Evolutionary conservation across 2,329 filamentous ascomycete species (phyloP), one percentile per base, ranked within the genome.

Genomic region (Keithomyces neogunnii): DNA sequence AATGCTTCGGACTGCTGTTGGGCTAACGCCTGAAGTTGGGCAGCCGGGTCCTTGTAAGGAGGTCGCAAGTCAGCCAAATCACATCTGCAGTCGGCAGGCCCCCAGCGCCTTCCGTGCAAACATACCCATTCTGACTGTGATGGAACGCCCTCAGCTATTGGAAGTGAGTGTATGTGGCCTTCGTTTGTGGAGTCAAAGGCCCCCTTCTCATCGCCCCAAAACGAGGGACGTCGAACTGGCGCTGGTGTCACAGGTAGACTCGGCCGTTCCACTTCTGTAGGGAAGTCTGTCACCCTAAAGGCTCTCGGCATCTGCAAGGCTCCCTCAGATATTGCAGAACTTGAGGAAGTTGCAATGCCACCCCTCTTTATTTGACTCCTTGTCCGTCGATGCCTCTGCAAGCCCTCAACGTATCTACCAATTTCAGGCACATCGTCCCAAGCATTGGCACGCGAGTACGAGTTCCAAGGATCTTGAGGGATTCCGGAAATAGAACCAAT

Each of bases 381-480:
- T 29, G 55, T 59, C 45, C 72, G 70, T 47, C 69, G 71, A 62
- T 81, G 77, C 65, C 84, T 82, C 60, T 86, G 83, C 51, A 95
- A 73, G 49, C 81, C 78, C 56, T 88, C 87, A 50, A 97, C 88
- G 64, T 96, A 99, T 56, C 81, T 80, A 61, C 89, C 84, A 60
- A 99, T 99, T 57, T 89, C 86, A 10, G 88, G 88, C 49, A 95
- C 80, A 49, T 89, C 88, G 62, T 99, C 93, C 93, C 93, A 99
- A 13, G 89, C 91, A 67, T 97, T 99, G 48, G 76, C 81, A 45
- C 83, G 79, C n/a, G 81, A 75, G 65, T 86, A 96, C 45, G 77
- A 77, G 56, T 82, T 78, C 88, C 88, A 95, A 26, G 83, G 78
- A 60, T 85, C 76, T 47, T 39, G 38, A 35, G 38, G n/a, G 9